Evolutionary conservation across 164 flowering plant species (phyloP).

Genomic region (Euptelea pleiosperma): DNA sequence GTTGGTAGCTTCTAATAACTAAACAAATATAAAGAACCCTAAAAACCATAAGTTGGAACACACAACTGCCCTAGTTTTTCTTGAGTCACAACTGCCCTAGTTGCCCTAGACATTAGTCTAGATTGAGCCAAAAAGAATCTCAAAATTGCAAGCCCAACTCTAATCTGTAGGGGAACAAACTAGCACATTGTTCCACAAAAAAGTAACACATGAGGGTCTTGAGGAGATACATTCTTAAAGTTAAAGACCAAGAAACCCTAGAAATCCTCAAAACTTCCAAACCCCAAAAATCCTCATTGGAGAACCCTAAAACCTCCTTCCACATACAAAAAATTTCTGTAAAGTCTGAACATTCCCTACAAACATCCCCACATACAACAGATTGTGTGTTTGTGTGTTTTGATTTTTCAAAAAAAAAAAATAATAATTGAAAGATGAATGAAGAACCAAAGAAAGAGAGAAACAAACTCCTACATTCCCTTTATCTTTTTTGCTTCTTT

Average conservation of each 20-base stretch:
- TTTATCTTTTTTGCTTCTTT: slow-evolving; percentile 16
- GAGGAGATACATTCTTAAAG: slow-evolving; percentile 2
- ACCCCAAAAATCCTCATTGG: slow-evolving; percentile 13
- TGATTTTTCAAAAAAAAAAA: too few species aligned
- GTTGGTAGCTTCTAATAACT: background rate
- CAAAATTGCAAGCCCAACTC: slow-evolving; percentile 3
- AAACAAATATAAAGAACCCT: background rate
- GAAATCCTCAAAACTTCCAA: slow-evolving; percentile 8
- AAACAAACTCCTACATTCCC: slow-evolving; percentile 14
- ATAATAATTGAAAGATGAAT: slow-evolving; percentile 5
- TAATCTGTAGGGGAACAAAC: background rate
- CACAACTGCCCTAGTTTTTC: background rate
- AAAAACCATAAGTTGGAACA: too few species aligned
- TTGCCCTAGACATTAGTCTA: slow-evolving; percentile 16
- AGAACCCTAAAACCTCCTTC: slow-evolving; percentile 6
- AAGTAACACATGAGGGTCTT: slow-evolving; percentile 1
- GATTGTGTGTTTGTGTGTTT: too few species aligned
- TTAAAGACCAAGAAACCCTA: slow-evolving; percentile 14
- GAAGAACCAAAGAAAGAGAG: slow-evolving; percentile 8
- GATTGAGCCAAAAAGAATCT: slow-evolving; percentile 15
- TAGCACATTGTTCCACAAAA: slow-evolving; percentile 10
- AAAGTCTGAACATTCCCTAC: background rate
- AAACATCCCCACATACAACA: slow-evolving; percentile 5
- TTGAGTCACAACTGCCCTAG: background rate
- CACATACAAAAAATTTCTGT: background rate